phyloP scores from a whole-genome alignment of 192 early-diverging fungal species.

The Neocallimastix lanati region DNA sequence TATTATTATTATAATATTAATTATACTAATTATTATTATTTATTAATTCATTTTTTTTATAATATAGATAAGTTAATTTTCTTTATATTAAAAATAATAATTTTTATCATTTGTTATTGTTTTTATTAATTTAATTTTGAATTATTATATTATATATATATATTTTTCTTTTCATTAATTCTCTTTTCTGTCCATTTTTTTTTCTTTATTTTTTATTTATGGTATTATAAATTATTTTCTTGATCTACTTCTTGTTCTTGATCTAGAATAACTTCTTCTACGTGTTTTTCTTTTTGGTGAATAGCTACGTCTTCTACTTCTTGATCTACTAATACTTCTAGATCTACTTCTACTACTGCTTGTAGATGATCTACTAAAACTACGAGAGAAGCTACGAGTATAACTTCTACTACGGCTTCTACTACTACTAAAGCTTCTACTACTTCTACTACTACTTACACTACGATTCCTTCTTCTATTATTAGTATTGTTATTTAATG shows the following conservation, averaged over 20 bases:
- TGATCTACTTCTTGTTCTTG: background rate
- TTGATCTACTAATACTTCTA: background rate
- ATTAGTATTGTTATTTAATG: background rate
- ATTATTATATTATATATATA: too few species aligned
- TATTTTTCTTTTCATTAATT: too few species aligned
- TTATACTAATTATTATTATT: too few species aligned
- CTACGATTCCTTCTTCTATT: background rate
- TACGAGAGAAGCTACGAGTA: background rate
- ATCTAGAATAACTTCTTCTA: background rate
- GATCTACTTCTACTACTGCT: background rate
- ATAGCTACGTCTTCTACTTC: background rate
- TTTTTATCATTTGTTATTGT: too few species aligned
- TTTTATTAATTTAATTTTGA: too few species aligned
- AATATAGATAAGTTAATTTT: too few species aligned
- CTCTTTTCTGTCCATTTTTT: too few species aligned
- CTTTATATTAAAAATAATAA: too few species aligned
- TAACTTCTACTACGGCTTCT: background rate
- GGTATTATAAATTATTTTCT: too few species aligned
- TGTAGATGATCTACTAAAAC: background rate
- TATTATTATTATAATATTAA: too few species aligned
- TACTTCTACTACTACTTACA: background rate
- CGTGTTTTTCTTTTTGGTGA: background rate
- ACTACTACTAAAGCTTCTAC: background rate
- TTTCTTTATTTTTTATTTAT: too few species aligned
- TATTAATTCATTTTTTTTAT: too few species aligned